Conservation (phyloP, 768 basidiomycete species). For the Leccinellum albellum region DNA sequence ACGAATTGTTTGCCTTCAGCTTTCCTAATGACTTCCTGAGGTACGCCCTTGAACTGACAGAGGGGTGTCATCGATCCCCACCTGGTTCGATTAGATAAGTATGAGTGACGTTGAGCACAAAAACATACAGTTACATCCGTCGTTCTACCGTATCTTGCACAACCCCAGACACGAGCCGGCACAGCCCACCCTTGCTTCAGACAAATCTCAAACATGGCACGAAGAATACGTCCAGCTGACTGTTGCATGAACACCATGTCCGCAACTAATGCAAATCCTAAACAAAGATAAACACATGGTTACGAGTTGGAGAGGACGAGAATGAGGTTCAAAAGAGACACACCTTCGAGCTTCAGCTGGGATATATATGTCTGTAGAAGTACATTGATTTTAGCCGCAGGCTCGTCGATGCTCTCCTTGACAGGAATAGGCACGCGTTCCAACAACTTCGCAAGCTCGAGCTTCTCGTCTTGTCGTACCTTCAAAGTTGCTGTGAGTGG, state of each 20-base stretch:
- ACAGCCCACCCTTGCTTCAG: slow-evolving; percentile 97
- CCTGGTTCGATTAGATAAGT: slow-evolving; percentile 41
- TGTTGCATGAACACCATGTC: slow-evolving; percentile 98
- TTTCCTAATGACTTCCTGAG: slow-evolving; percentile 78
- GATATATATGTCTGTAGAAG: slow-evolving; percentile 94
- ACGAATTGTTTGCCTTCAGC: slow-evolving; percentile 98
- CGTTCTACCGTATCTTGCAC: slow-evolving; percentile 96
- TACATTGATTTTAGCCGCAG: slow-evolving; percentile 96
- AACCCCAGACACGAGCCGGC: slow-evolving; percentile 89
- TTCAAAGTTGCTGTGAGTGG: slow-evolving; percentile 14
- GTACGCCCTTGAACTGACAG: slow-evolving; percentile 92
- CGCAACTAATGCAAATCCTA: slow-evolving; percentile 79
- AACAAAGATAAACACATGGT: background rate
- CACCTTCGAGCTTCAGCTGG: slow-evolving; percentile 85
- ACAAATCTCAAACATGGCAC: slow-evolving; percentile 98
- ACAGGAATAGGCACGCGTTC: slow-evolving; percentile 97
- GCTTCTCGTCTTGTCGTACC: slow-evolving; percentile 80
- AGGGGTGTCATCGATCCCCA: slow-evolving; percentile 98
- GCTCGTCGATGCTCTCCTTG: slow-evolving; percentile 95
- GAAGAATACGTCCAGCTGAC: slow-evolving; percentile 93
- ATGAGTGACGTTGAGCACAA: background rate
- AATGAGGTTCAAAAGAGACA: slow-evolving; percentile 1
- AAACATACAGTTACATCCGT: slow-evolving; percentile 56
- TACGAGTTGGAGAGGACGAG: background rate
- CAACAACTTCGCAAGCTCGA: slow-evolving; percentile 83